Evolutionary conservation across 768 basidiomycete species (phyloP).

Genomic region (Podaxis sp.): DNA sequence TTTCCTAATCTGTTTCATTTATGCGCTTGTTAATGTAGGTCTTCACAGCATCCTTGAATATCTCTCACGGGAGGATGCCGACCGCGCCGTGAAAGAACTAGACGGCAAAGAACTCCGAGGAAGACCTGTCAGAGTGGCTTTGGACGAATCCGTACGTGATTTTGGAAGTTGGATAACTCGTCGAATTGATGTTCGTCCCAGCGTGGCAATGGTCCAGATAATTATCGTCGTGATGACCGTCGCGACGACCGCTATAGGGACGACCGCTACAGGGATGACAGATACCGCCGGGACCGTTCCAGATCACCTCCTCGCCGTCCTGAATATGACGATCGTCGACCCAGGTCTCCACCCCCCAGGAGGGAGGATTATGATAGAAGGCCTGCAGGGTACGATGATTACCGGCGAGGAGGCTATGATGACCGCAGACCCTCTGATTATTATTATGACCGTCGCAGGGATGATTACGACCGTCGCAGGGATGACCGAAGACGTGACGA

Average conservation of each 20-base stretch:
- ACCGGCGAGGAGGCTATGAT: slow-evolving; percentile 80
- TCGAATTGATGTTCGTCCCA: slow-evolving; percentile 8
- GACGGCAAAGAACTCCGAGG: slow-evolving; percentile 88
- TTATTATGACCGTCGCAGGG: slow-evolving; percentile 87
- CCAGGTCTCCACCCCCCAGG: slow-evolving; percentile 77
- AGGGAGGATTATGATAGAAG: slow-evolving; percentile 83
- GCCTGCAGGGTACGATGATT: slow-evolving; percentile 91
- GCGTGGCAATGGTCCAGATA: slow-evolving; percentile 65
- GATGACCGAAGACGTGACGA: slow-evolving; percentile 81
- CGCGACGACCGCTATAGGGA: slow-evolving; percentile 60
- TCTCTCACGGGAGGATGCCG: slow-evolving; percentile 82
- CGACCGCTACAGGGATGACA: slow-evolving; percentile 52
- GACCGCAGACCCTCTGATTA: slow-evolving; percentile 79
- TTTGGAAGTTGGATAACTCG: neutral
- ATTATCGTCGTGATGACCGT: slow-evolving; percentile 74
- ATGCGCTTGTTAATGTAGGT: neutral
- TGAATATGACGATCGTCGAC: slow-evolving; percentile 71
- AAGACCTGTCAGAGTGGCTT: slow-evolving; percentile 65
- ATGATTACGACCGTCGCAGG: slow-evolving; percentile 63
- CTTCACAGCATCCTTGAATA: slow-evolving; percentile 81
- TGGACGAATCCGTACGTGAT: slow-evolving; percentile 54
- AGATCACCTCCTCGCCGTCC: slow-evolving; percentile 74
- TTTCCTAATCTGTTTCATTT: neutral
- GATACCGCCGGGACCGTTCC: slow-evolving; percentile 77
- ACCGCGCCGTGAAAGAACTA: slow-evolving; percentile 85